phyloP scores from a whole-genome alignment of 257 asterid genomes.

The Solanum bulbocastanum region DNA sequence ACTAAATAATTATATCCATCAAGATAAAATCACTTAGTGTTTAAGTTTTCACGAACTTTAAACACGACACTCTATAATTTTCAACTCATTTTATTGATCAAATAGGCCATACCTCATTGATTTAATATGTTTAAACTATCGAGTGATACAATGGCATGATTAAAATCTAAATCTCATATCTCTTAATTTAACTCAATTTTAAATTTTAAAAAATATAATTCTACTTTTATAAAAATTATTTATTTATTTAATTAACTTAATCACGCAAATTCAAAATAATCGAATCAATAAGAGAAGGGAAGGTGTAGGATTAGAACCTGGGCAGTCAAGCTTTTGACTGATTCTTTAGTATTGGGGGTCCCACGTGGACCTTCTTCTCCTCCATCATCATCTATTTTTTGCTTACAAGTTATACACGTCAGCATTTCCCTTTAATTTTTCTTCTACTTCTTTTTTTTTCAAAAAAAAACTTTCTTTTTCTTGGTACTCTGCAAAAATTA shows the following conservation, averaged over 20 bases:
- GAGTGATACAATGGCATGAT: not conserved
- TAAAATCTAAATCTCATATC: not conserved
- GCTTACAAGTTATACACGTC: constrained; percentile 99
- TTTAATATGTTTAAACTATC: not conserved
- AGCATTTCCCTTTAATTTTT: constrained; percentile 38
- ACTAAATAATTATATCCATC: too few species aligned
- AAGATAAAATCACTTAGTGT: not conserved
- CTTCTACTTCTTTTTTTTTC: not conserved
- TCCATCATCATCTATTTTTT: constrained; percentile 48
- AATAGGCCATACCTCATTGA: not conserved
- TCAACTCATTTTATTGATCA: not conserved
- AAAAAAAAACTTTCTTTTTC: not conserved
- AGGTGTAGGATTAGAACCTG: constrained; percentile 56
- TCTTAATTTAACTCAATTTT: not conserved
- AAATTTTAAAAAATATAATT: not conserved
- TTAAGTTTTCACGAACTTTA: not conserved
- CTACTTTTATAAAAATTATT: not conserved
- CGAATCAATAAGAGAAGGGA: not conserved
- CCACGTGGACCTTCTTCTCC: constrained; percentile 75
- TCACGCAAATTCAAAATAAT: not conserved
- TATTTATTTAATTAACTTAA: not conserved
- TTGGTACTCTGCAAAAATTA: not conserved
- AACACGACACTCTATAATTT: not conserved
- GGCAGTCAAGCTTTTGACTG: constrained; percentile 95
- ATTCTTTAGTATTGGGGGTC: constrained; percentile 78